A percentile compares a stretch with the other conserved stretches of the same genome.
Conservation (phyloP, 2,329 filamentous ascomycete genomes). For the Xylariaceae sp. region DNA sequence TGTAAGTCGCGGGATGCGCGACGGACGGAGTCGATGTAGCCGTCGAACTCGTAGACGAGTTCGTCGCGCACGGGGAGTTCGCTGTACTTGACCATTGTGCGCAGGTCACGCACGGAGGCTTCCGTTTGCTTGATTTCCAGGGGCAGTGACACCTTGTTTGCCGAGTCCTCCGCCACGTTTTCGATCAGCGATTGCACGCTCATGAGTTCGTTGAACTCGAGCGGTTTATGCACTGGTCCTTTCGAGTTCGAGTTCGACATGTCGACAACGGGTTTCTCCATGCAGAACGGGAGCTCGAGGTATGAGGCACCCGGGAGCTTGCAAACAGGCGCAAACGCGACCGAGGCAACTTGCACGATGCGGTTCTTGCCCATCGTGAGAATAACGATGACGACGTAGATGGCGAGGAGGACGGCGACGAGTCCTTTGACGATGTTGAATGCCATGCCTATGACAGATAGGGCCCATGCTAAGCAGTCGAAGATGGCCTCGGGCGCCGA, state of each 20-base stretch:
- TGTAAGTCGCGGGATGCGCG: conserved; percentile 62
- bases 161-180: conserved; percentile 63
- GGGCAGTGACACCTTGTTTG: conserved; percentile 61
- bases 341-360: conserved; percentile 54
- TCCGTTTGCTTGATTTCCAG: conserved; percentile 76
- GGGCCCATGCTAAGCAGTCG: conserved; percentile 42
- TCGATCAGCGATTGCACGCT: conserved; percentile 70
- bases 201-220: conserved; percentile 73
- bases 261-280: conserved; percentile 19
- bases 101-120: conserved; percentile 66
- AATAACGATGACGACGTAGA: conserved; percentile 56
- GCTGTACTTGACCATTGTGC: conserved; percentile 66
- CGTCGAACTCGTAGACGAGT: conserved; percentile 68
- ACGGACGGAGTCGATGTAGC: conserved; percentile 65
- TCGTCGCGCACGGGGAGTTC: conserved; percentile 62
- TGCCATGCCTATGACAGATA: conserved; percentile 53
- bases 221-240: conserved; percentile 24
- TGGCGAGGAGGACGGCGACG: conserved; percentile 54
- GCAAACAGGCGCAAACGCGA: conserved; percentile 64
- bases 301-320: conserved; percentile 60
- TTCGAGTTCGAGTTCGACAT: conserved; percentile 9
- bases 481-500: conserved; percentile 38
- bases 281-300: conserved; percentile 61
- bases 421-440: conserved; percentile 60
- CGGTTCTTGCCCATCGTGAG: conserved; percentile 57